Base-by-base conservation (phyloP, 129 eudicot genomes). In the Solidago caesia region DNA sequence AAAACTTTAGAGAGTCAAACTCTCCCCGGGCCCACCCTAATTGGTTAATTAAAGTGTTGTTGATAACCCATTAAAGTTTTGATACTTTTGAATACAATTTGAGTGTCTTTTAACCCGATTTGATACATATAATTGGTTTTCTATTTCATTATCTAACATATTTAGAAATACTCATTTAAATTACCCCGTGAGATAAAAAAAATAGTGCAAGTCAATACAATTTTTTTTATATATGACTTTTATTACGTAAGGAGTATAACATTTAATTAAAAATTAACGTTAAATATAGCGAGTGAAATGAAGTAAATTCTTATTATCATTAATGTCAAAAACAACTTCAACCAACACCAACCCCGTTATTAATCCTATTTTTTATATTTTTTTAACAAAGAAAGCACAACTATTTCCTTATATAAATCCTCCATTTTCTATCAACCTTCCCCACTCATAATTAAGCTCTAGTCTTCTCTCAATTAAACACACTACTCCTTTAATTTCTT, bases 321-420 rank as follows among this genome's bases (percentile, higher is more conserved):
- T 21, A 21, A 21, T 21, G 21, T 72, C 58, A 60, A 73, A 73
- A 44, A 52, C 57, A 8, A 58, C 29, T 45, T 60, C 77, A 73
- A 33, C 58, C 77, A 52, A 21, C 25, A 58, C 9, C 42, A 5
- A 15, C 42, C 65, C 29, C 13, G 5, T 72, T 72, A 58, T 21
- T 72, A 27, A 26, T 69, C 4, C 7, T 6, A 27, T 4, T 21
- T 21, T 21, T 21, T 21, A 21, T 21, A 21, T 21, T 21, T 21
- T 21, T 25, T 14, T 42, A 72, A 46, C 25, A 8, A 62, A 74
- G 39, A 33, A 29, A 15, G 29, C 26, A 21, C 49, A n/a, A 10
- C n/a, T 47, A 44, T 13, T 33, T 58, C 58, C 61, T 46, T 68
- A 77, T 77, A 77, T 77, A 77, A 76, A 46, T 7, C 39, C 15